A percentile compares a stretch with the other conserved stretches of the same genome.
Evolutionary conservation across 2,329 filamentous ascomycete species (phyloP).

Genomic region (Coniochaeta sp.): DNA sequence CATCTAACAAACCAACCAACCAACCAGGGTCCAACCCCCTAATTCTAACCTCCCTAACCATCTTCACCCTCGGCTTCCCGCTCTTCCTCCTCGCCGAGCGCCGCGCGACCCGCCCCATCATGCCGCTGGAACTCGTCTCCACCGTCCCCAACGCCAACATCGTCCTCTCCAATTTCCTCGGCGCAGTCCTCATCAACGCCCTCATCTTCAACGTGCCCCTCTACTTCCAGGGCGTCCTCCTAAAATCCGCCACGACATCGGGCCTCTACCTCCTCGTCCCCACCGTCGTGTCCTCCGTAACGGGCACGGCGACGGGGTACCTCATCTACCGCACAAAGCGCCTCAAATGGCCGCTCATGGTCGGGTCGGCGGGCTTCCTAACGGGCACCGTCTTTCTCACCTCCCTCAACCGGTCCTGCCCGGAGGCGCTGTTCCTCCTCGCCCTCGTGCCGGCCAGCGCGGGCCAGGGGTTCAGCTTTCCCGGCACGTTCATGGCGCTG

Average conservation of each 20-base stretch:
- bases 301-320: conserved; percentile 54
- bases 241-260: conserved; percentile 61
- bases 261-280: conserved; percentile 66
- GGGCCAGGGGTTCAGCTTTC: conserved; percentile 61
- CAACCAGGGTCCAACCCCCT: conserved; percentile 48
- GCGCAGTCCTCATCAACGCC: conserved; percentile 44
- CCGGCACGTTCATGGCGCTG: conserved; percentile 55
- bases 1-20: conserved; percentile 4
- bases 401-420: too few relatives aligned
- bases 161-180: conserved; percentile 48
- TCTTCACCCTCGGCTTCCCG: conserved; percentile 41
- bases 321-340: conserved; percentile 55
- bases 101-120: conserved; percentile 45
- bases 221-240: conserved; percentile 70
- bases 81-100: conserved; percentile 47
- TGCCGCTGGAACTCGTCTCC: conserved; percentile 48
- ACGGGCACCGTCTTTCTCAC: too few relatives aligned
- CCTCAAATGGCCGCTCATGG: too few relatives aligned
- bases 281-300: conserved; percentile 45
- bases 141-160: conserved; percentile 47
- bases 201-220: conserved; percentile 61
- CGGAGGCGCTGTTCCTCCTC: too few relatives aligned
- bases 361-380: too few relatives aligned
- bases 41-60: conserved; percentile 41
- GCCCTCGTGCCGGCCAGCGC: too few relatives aligned